phyloP scores from a whole-genome alignment of 257 asterid species.

The Voacanga thouarsii region DNA sequence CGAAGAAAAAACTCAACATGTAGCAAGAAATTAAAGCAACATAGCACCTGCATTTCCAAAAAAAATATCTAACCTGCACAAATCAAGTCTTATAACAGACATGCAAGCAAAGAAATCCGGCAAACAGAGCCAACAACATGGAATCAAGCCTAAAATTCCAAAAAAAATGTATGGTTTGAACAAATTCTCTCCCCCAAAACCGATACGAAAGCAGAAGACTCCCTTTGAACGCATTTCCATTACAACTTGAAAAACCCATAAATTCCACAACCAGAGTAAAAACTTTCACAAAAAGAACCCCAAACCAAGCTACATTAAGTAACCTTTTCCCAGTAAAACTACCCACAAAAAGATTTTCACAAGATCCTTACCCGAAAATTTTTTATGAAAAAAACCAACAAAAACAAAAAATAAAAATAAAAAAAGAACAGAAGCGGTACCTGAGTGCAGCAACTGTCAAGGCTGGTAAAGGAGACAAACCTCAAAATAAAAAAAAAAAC shows the following conservation, averaged over 20 bases:
- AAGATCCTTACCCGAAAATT: background rate
- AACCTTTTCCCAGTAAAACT: background rate
- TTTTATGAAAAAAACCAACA: background rate
- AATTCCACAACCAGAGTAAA: background rate
- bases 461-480: background rate
- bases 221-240: background rate
- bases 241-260: background rate
- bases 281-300: background rate
- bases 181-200: background rate
- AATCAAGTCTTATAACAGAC: background rate
- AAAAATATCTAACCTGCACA: background rate
- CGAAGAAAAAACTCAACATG: no score
- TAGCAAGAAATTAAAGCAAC: background rate
- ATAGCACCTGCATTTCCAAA: background rate
- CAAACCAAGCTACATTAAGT: background rate
- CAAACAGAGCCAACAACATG: no score
- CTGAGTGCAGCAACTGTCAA: background rate
- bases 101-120: no score
- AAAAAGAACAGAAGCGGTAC: background rate
- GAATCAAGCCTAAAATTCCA: no score
- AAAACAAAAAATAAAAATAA: background rate
- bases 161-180: no score
- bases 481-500: background rate
- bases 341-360: background rate
- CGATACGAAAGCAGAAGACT: background rate